Base-by-base conservation (phyloP, 495 filamentous ascomycete genomes). In the Penicillium waksmanii region DNA sequence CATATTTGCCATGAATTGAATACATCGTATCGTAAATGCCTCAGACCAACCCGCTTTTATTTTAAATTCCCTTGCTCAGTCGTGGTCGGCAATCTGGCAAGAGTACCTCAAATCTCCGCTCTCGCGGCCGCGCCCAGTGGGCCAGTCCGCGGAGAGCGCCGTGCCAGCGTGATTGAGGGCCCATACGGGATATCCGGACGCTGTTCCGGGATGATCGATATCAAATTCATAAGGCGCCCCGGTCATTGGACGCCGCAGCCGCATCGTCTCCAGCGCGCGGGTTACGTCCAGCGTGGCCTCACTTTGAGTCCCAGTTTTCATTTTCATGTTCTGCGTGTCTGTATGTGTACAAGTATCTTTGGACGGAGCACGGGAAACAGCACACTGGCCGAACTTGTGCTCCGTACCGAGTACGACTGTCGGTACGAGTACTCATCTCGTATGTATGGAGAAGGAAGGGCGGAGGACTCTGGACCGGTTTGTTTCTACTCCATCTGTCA, bases 211-310 rank as follows among this genome's bases (percentile, higher is more conserved):
- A 62, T 67, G 59, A 66, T 63, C 60, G 48, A 67, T 67, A 69
- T 67, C 61, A 65, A 67, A 58, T 63, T 15, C 53, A 61, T 61
- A 56, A 56, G 53, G 61, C 61, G 55, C 35, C 42, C 21, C 55
- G 55, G 51, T 63, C 65, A 69, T 69, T 70, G 67, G 67, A 64
- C 62, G 62, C 67, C 64, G 64, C 64, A 67, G 59, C 67, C 67
- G 67, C 67, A 54, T 40, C 23, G 5, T 50, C 60, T 64, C 61
- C 64, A 63, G 54, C 34, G 34, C 51, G 36, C 60, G 60, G 57
- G 57, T 58, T 64, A 59, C 49, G 34, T 52, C 42, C 54, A 50
- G 52, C 36, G 59, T 61, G 52, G 31, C 50, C 46, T 62, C 42
- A 19, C 42, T 44, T 10, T 10, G n/a, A 44, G 56, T 63, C 63